These are phyloP conservation scores for Purpureocillium lavendulum DNA, from an alignment of 2,329 filamentous ascomycete species.

Conservation along the genomic window DNA sequence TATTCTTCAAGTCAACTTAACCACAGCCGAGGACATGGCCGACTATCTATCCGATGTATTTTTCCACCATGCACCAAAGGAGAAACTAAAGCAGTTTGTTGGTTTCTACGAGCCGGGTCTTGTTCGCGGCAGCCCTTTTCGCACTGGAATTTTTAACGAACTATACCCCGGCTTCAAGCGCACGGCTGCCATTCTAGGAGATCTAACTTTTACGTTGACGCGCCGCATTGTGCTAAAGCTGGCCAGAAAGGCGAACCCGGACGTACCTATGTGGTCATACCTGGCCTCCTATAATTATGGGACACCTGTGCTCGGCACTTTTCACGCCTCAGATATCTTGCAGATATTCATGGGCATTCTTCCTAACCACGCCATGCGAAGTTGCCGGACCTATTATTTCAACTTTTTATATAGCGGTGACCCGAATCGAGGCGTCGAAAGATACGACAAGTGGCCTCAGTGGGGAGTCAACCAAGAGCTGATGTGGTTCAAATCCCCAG, in stretches of 20 bases:
- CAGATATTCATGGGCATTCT: conserved; percentile 60
- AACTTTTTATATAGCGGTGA: conserved; percentile 64
- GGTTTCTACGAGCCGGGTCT: conserved; percentile 49
- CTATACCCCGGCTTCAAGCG: conserved; percentile 72
- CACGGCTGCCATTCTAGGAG: conserved; percentile 65
- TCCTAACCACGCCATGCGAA: conserved; percentile 51
- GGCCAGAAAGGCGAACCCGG: conserved; percentile 37
- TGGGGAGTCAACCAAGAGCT: conserved; percentile 38
- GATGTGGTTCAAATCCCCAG: conserved; percentile 32
- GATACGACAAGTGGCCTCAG: conserved; percentile 30
- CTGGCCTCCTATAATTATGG: conserved; percentile 64
- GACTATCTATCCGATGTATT: conserved; percentile 52
- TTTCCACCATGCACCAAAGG: conserved; percentile 47
- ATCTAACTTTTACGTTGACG: conserved; percentile 65
- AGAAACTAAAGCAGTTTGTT: conserved; percentile 48
- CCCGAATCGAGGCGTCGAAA: conserved; percentile 49
- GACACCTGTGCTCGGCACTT: conserved; percentile 65
- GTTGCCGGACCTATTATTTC: conserved; percentile 62
- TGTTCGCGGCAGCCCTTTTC: conserved; percentile 60
- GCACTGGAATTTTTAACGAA: conserved; percentile 58
- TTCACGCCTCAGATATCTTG: conserved; percentile 63
- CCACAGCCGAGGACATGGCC: conserved; percentile 47
- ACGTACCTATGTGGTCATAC: conserved; percentile 67
- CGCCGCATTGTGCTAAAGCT: conserved; percentile 54
- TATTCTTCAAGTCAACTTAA: conserved; percentile 61